Percentiles rank a stretch among this genome's conserved stretches.
These are phyloP conservation scores for Annulohypoxylon bovei DNA, from an alignment of 495 filamentous ascomycete genomes.

Conservation along the genomic window DNA sequence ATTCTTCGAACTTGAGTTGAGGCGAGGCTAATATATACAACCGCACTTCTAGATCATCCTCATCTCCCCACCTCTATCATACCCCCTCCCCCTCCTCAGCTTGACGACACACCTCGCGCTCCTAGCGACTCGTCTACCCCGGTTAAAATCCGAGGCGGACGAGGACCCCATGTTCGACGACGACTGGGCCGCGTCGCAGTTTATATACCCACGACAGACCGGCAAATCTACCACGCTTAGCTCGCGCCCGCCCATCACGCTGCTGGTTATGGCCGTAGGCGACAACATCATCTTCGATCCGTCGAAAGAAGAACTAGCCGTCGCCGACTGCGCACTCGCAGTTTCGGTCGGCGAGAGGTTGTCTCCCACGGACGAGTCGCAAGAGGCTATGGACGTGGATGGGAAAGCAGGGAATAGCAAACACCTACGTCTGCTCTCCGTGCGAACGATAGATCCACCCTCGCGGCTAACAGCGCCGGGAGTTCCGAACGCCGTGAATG, in stretches of 20 bases:
- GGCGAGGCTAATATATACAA: conserved; percentile 27
- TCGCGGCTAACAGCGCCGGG: conserved; percentile 67
- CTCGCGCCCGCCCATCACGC: conserved; percentile 78
- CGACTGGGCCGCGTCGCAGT: conserved; percentile 86
- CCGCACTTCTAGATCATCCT: conserved; percentile 75
- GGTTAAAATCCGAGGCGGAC: conserved; percentile 81
- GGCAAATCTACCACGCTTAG: conserved; percentile 6
- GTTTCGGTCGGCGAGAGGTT: conserved; percentile 68
- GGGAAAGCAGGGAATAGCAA: conserved; percentile 33
- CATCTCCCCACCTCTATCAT: conserved; percentile 89
- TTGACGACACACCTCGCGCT: conserved; percentile 97
- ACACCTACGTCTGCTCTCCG: conserved; percentile 65
- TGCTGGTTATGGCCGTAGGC: conserved; percentile 87
- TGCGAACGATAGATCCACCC: conserved; percentile 73
- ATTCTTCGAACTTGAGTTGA: background rate
- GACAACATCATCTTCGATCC: conserved; percentile 95
- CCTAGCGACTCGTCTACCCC: conserved; percentile 83
- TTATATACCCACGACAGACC: conserved; percentile 72
- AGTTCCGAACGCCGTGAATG: conserved; percentile 74
- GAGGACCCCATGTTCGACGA: conserved; percentile 99
- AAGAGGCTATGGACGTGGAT: conserved; percentile 43
- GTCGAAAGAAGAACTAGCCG: conserved; percentile 85
- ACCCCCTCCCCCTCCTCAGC: conserved; percentile 90
- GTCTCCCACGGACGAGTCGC: background rate
- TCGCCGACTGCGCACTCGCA: conserved; percentile 87